Conservation (phyloP, 2,329 filamentous ascomycete species). For the Thielaviopsis ethacetica region DNA sequence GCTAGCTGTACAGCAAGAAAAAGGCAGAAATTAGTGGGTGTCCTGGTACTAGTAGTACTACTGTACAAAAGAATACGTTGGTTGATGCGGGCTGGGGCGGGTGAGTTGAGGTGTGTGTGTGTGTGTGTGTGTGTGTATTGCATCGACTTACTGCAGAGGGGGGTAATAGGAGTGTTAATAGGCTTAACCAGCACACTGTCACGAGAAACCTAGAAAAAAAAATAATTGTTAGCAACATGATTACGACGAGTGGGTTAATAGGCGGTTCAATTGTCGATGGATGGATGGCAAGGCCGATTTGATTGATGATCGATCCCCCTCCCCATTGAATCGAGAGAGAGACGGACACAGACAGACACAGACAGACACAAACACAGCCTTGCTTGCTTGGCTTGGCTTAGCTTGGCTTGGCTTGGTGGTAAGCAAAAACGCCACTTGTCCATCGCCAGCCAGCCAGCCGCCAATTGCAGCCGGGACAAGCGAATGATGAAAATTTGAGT, state of each 20-base stretch:
- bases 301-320: neutral
- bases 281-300: neutral
- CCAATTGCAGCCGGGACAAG: too few species aligned
- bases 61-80: too few species aligned
- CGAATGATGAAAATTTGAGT: too few species aligned
- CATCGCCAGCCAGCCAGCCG: too few species aligned
- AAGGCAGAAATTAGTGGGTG: conserved; percentile 4
- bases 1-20: conserved; percentile 47
- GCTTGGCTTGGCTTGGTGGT: too few species aligned
- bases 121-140: neutral
- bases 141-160: conserved; percentile 78
- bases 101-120: neutral
- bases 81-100: too few species aligned
- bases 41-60: too few species aligned
- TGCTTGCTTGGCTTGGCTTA: too few species aligned
- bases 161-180: conserved; percentile 96
- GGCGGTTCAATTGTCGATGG: neutral
- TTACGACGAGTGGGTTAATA: neutral
- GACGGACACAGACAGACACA: too few species aligned
- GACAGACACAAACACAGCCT: too few species aligned
- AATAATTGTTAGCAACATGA: neutral
- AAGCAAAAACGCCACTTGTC: too few species aligned
- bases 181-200: conserved; percentile 96
- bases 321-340: neutral
- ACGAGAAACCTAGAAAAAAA: conserved; percentile 55